A percentile compares a stretch with the other conserved stretches of the same genome.
These are phyloP conservation scores for Umbelopsis ramanniana DNA, from an alignment of 192 early-diverging fungal genomes.

Conservation along the genomic window DNA sequence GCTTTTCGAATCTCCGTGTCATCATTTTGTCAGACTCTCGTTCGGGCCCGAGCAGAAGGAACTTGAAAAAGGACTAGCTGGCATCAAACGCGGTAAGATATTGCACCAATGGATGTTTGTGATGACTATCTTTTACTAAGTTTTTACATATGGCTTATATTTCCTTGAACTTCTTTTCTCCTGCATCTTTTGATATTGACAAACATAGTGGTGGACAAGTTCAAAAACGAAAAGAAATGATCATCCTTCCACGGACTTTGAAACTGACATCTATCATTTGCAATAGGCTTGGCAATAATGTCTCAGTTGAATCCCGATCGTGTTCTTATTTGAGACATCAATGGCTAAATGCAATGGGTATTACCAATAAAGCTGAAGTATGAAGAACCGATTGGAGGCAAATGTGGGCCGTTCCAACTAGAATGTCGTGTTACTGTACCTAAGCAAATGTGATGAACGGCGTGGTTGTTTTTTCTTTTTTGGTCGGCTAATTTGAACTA, in stretches of 20 bases:
- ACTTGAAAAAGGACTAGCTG: slow-evolving; percentile 49
- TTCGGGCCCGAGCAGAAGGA: slow-evolving; percentile 60
- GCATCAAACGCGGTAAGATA: slow-evolving; percentile 43
- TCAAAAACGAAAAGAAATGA: neutral
- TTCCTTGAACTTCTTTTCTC: neutral
- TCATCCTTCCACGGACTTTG: neutral
- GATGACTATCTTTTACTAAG: neutral
- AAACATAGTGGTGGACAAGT: neutral
- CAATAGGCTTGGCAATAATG: neutral
- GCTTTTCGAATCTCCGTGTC: slow-evolving; percentile 55
- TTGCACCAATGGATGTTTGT: neutral
- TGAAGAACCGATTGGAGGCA: too few relatives aligned
- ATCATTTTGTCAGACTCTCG: slow-evolving; percentile 58
- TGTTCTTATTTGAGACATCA: too few relatives aligned
- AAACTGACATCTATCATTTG: neutral
- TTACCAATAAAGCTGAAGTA: too few relatives aligned
- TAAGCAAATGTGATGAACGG: too few relatives aligned
- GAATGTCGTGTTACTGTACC: too few relatives aligned
- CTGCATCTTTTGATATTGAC: neutral
- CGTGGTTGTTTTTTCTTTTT: too few relatives aligned
- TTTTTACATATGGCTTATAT: neutral
- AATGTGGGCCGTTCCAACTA: too few relatives aligned
- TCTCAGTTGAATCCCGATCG: too few relatives aligned
- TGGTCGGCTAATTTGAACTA: too few relatives aligned
- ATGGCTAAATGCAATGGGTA: too few relatives aligned